Conservation (phyloP, 306 rosid species). For the Prunus mongolica region DNA sequence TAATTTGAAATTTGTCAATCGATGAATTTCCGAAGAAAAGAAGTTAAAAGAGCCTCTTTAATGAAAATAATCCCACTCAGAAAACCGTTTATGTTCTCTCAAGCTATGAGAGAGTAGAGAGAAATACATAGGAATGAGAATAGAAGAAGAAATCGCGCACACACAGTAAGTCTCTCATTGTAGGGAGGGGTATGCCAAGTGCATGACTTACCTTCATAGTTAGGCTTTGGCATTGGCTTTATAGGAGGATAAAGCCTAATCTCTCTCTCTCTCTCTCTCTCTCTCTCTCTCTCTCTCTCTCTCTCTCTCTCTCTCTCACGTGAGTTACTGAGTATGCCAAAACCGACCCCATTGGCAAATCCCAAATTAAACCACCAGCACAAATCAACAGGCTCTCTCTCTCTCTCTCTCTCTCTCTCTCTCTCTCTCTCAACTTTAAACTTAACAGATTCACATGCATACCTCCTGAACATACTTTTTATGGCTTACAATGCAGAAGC, state of each 20-base stretch:
- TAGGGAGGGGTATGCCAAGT: neutral
- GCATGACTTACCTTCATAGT: conserved; percentile 9
- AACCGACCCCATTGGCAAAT: neutral
- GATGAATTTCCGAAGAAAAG: too few species aligned
- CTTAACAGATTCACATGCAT: neutral
- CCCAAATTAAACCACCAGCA: neutral
- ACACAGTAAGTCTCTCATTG: neutral
- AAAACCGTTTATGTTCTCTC: too few species aligned
- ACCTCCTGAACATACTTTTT: neutral
- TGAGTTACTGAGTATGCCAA: conserved; percentile 29
- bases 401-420: neutral
- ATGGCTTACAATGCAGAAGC: neutral
- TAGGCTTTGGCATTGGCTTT: neutral
- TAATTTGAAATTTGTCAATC: too few species aligned
- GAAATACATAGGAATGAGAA: too few species aligned
- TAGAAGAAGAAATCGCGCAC: neutral
- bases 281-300: neutral
- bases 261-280: too few species aligned
- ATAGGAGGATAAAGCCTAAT: neutral
- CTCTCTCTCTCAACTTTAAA: neutral
- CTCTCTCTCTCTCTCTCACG: neutral
- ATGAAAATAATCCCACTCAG: too few species aligned
- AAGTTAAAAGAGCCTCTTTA: too few species aligned
- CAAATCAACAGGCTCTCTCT: neutral
- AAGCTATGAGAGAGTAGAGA: too few species aligned